Evolutionary conservation across 2,329 filamentous ascomycete genomes (phyloP), one percentile per base, ranked within the genome.

Genomic region (Mycocentrospora acerina): DNA sequence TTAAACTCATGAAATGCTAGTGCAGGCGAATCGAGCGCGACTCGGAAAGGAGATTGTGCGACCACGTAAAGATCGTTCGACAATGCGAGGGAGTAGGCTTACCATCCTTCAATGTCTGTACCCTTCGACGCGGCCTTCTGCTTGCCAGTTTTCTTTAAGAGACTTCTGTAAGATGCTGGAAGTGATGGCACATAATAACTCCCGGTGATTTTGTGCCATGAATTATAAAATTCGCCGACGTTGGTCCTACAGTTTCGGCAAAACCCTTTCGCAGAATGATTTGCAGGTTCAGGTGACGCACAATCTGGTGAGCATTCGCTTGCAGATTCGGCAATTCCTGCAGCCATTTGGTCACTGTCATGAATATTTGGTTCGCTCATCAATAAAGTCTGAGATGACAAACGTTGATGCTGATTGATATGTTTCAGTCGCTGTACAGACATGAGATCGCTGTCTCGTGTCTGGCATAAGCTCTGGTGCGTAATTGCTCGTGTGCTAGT

Each of bases 161-260:
- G 51, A 32, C 48, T 55, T 29, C 44, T 57, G 54, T 66, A 67
- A 31, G 64, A 64, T 34, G 53, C 63, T 27, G 59, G 50, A 35
- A 64, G 40, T 4, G 62, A 47, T 24, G 67, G 66, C 19, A 64
- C 49, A 40, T 60, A 67, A 43, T 67, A 68, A 32, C 53, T 56
- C 24, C 53, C 44, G 17, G 66, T 67, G 39, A 66, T 44, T 37
- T 54, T 55, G 45, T 53, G 44, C 62, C 62, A 70, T 37, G 54
- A 55, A 41, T 69, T 69, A 48, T 58, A 67, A 44, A 66, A 69
- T 13, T 66, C 54, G 37, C 63, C 67, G 35, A 67, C 40, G 7
- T 39, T 35, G 32, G 35, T 32, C 4, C 44, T 30, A 47, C 66
- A 68, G 14, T 40, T 53, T 27, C 46, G 51, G 55, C 65, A 68